These are phyloP conservation scores for Eleusine indica DNA, from an alignment of 176 grass and related monocot genomes.

Conservation along the genomic window DNA sequence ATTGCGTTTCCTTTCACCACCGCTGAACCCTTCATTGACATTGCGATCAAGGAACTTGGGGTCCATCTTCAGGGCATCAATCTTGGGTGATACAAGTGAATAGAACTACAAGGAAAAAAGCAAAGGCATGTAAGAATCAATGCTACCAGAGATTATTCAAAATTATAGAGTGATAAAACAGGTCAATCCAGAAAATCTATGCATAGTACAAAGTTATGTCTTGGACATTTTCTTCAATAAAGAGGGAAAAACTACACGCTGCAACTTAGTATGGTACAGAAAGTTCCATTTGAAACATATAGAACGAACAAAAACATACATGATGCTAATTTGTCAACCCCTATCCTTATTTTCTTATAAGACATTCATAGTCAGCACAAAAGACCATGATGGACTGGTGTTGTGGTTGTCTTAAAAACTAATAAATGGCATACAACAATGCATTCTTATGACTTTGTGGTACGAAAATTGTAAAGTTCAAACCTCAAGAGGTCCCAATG, in stretches of 20 bases:
- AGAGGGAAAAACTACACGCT: background rate
- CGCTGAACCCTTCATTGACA: slow-evolving; percentile 97
- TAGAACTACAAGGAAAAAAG: slow-evolving; percentile 68
- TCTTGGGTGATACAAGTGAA: slow-evolving; percentile 65
- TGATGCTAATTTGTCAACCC: background rate
- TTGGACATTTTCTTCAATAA: background rate
- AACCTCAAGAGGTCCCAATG: slow-evolving; percentile 80
- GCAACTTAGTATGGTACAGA: background rate
- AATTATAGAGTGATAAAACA: background rate
- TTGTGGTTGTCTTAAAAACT: slow-evolving; percentile 20
- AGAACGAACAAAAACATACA: background rate
- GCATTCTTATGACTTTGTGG: slow-evolving; percentile 2
- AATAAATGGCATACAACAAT: background rate
- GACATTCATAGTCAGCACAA: background rate
- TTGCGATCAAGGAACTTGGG: slow-evolving; percentile 81
- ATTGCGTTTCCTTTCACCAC: slow-evolving; percentile 96
- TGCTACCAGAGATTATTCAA: slow-evolving; percentile 3
- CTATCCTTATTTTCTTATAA: background rate
- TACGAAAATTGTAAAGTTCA: slow-evolving; percentile 1
- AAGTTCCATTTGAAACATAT: background rate
- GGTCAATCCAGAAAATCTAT: background rate
- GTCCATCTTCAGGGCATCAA: slow-evolving; percentile 80
- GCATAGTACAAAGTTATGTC: background rate
- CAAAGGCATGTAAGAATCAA: slow-evolving; percentile 35
- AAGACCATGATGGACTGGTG: background rate